Conservation (phyloP, 495 filamentous ascomycete species). For the Penicillium odoratum region DNA sequence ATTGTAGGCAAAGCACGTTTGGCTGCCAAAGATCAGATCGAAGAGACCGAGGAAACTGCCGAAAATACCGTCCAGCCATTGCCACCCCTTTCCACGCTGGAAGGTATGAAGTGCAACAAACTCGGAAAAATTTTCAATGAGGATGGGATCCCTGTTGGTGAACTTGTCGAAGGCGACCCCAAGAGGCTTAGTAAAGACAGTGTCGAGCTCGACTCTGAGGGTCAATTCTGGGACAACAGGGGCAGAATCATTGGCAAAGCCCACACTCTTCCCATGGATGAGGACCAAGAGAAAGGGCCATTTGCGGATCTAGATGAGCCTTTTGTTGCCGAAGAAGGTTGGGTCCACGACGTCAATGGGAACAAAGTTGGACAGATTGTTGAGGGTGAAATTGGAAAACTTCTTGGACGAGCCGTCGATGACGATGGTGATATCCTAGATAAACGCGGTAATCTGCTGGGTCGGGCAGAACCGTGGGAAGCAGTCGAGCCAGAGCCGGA, state of each 20-base stretch:
- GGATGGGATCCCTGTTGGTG: neutral
- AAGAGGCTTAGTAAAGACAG: constrained; percentile 41
- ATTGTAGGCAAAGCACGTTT: neutral
- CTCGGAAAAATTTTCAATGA: constrained; percentile 48
- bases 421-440: constrained; percentile 59
- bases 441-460: constrained; percentile 55
- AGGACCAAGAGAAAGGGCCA: constrained; percentile 36
- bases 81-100: neutral
- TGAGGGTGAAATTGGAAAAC: constrained; percentile 55
- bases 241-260: neutral
- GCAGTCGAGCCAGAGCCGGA: constrained; percentile 19
- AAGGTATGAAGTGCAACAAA: constrained; percentile 27
- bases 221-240: neutral
- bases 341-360: constrained; percentile 52
- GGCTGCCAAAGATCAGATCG: neutral
- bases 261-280: constrained; percentile 16
- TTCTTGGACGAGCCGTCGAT: constrained; percentile 53
- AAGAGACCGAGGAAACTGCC: constrained; percentile 22
- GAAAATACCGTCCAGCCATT: neutral
- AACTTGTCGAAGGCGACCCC: neutral
- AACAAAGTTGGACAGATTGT: constrained; percentile 51
- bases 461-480: constrained; percentile 52
- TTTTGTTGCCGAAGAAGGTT: constrained; percentile 49
- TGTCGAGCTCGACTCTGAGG: neutral
- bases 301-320: constrained; percentile 59